Conservation (phyloP, 352 stramenopile genomes). For the Phytopythium boreale region DNA sequence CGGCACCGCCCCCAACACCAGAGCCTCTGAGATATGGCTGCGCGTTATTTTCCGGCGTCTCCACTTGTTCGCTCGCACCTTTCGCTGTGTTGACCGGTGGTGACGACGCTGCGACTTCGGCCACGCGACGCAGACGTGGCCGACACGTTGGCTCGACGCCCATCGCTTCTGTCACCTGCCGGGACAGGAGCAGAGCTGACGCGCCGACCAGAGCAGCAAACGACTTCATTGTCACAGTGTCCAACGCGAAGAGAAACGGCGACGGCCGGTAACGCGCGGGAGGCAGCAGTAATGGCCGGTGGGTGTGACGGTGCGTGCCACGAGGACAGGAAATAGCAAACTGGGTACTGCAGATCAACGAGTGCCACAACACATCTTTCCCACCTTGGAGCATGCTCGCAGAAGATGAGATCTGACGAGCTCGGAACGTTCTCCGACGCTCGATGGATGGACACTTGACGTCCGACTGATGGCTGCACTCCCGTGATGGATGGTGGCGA, state of each 20-base stretch:
- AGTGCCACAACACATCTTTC: not conserved
- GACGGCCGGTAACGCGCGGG: not conserved
- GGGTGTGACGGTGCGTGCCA: not conserved
- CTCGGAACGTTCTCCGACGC: not conserved
- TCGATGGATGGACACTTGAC: not conserved
- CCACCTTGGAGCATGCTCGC: not conserved
- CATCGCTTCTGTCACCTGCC: not conserved
- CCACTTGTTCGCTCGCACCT: not conserved
- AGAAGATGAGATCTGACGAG: not conserved
- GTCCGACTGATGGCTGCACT: not conserved
- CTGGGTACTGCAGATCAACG: not conserved
- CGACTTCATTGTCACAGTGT: slow-evolving; percentile 1
- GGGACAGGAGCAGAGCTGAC: not conserved
- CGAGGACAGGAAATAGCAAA: not conserved
- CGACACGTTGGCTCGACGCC: not conserved
- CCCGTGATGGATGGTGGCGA: not conserved
- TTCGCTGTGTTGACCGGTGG: not conserved
- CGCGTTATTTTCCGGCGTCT: not conserved
- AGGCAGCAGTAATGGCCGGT: not conserved
- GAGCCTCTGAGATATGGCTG: not conserved
- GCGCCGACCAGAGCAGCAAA: not conserved
- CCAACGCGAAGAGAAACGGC: not conserved
- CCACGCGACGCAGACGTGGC: not conserved
- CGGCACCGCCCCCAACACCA: not conserved
- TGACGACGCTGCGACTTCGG: not conserved